Evolutionary conservation across 345 rosid species (phyloP), one percentile per base, ranked within the genome.

Genomic region (Pseudoturritis turrita): DNA sequence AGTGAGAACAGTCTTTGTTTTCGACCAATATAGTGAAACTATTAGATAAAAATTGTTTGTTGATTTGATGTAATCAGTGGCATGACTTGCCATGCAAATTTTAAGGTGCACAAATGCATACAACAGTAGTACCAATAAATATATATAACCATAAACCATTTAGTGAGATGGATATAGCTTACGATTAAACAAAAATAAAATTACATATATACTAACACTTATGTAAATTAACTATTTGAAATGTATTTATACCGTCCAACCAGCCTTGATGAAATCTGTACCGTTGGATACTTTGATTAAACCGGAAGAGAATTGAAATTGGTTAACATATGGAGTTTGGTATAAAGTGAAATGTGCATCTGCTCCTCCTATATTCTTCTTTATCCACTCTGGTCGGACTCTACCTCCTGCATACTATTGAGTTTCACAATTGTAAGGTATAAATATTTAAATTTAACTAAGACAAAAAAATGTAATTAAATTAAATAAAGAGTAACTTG

Each of bases 231-330:
- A 36, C 10, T 45, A 33, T 8, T 19, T 31, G 15, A 57, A 35
- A 35, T 15, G 5, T 35, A 19, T 12, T 36, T 55, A 7, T 54
- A 68, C 73, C 73, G 54, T 68, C 73, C 73, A 68, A 39, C 73
- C 73, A 68, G 73, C 73, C 26, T 68, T 68, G 43, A 68, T 68
- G 43, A 39, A 68, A 68, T 68, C 63, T 15, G 52, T 18, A 68
- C 73, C 73, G 54, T 68, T 68, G 41, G 73, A 68, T 15, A 68
- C 41, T 56, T 68, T 68, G 2, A 68, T 68, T 17, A 68, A 54
- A 68, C 73, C 64, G 7, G 63, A 53, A 18, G 62, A 53, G 43
- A n/a, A 68, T 28, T 68, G 62, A 55, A 68, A 33, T 17, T 54
- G 39, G 1, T 54, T 22, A 68, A 68, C 73, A 8, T 6, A 31